Conservation (phyloP, 2,329 filamentous ascomycete species). For the Lasiodiplodia hormozganensis region DNA sequence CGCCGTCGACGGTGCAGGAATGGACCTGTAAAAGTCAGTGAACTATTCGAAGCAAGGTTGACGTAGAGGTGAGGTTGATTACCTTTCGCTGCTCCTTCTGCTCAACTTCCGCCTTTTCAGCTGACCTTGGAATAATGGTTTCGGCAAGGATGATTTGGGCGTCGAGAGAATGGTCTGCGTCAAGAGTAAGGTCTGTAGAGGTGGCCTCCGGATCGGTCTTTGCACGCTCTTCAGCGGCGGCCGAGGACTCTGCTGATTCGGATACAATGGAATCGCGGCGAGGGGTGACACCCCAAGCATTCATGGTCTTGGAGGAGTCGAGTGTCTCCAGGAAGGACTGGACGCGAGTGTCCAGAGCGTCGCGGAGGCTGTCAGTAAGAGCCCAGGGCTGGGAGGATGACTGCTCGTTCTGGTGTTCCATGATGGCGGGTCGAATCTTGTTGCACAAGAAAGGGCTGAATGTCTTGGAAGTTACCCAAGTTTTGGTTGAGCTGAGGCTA, state of each 20-base stretch:
- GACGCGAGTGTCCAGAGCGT: slow-evolving; percentile 10
- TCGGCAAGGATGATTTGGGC: slow-evolving; percentile 14
- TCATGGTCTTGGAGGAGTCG: slow-evolving; percentile 24
- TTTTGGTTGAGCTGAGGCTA: background rate
- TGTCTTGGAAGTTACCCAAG: background rate
- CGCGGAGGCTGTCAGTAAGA: slow-evolving; percentile 24
- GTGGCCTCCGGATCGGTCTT: background rate
- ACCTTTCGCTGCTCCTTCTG: background rate
- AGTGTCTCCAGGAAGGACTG: slow-evolving; percentile 22
- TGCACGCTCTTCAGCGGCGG: slow-evolving; percentile 8
- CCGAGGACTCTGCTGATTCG: background rate
- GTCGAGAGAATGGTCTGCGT: slow-evolving; percentile 12
- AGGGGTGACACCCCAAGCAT: slow-evolving; percentile 17
- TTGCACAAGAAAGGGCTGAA: background rate
- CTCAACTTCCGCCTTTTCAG: background rate
- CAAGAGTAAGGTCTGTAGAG: background rate
- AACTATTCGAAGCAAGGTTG: background rate
- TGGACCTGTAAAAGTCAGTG: slow-evolving; percentile 5
- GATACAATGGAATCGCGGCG: slow-evolving; percentile 11
- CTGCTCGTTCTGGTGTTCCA: slow-evolving; percentile 23
- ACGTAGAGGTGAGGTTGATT: background rate
- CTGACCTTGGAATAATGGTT: background rate
- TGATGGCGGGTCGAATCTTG: background rate
- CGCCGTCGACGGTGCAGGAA: slow-evolving; percentile 27
- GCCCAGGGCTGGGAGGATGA: slow-evolving; percentile 6